Evolutionary conservation across 2,329 filamentous ascomycete species (phyloP).

Genomic region (Diplodia intermedia): DNA sequence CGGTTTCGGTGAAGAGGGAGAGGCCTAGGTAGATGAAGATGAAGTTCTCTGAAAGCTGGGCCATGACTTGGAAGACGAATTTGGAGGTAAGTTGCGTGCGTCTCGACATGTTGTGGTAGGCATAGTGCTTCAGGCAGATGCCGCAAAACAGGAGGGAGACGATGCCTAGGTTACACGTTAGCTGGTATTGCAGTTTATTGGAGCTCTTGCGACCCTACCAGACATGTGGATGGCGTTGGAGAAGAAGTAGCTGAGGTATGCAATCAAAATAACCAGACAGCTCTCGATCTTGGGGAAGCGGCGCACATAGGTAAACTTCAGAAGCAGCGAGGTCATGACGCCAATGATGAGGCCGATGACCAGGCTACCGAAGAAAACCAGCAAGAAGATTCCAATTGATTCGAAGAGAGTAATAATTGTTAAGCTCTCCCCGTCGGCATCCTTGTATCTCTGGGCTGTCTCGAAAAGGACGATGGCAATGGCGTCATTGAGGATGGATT

Average conservation of each 20-base stretch:
- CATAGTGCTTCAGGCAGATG: slow-evolving; percentile 98
- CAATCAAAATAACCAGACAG: slow-evolving; percentile 89
- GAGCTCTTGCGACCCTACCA: slow-evolving; percentile 63
- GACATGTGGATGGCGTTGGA: slow-evolving; percentile 96
- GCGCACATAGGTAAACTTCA: slow-evolving; percentile 94
- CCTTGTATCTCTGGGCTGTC: slow-evolving; percentile 91
- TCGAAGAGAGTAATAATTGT: slow-evolving; percentile 86
- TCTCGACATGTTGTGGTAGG: slow-evolving; percentile 99
- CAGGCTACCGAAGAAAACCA: slow-evolving; percentile 94
- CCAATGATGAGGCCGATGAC: slow-evolving; percentile 87
- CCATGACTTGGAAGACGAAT: slow-evolving; percentile 93
- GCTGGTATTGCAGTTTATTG: slow-evolving; percentile 4
- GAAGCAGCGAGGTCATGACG: slow-evolving; percentile 80
- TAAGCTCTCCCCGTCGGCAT: slow-evolving; percentile 67
- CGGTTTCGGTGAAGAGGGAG: slow-evolving; percentile 89
- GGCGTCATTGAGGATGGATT: slow-evolving; percentile 97
- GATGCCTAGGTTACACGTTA: slow-evolving; percentile 68
- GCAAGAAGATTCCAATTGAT: slow-evolving; percentile 90
- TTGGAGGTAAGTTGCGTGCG: slow-evolving; percentile 97
- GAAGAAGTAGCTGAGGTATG: slow-evolving; percentile 97
- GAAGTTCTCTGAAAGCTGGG: slow-evolving; percentile 97
- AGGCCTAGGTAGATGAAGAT: slow-evolving; percentile 99
- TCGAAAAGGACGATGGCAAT: slow-evolving; percentile 99
- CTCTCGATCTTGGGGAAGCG: slow-evolving; percentile 96
- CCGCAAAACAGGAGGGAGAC: slow-evolving; percentile 97